These are phyloP conservation scores for Globisporangium paroecandrum DNA, from an alignment of 352 stramenopile genomes.

Conservation along the genomic window DNA sequence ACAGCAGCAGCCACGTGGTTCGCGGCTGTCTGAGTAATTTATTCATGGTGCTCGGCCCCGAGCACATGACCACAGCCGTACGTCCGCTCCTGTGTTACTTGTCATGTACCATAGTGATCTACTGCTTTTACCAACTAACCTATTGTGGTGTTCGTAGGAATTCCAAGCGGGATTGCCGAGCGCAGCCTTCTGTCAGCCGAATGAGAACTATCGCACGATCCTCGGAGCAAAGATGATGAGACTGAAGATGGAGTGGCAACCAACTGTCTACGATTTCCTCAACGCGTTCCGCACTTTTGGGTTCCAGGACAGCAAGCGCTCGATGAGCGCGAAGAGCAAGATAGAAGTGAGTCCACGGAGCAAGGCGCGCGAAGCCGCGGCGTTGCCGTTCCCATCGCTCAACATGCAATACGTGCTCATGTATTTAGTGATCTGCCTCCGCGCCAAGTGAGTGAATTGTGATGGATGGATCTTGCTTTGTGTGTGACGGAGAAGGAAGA, in stretches of 20 bases:
- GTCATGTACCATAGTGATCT: not conserved
- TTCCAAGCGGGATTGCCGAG: slow-evolving; percentile 49
- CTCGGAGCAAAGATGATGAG: slow-evolving; percentile 27
- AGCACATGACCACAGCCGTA: slow-evolving; percentile 10
- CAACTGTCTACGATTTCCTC: slow-evolving; percentile 75
- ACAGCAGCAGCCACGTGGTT: slow-evolving; percentile 62
- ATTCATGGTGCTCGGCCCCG: slow-evolving; percentile 32
- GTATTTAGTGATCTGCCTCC: slow-evolving; percentile 71
- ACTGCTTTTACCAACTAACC: not conserved
- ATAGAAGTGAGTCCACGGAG: slow-evolving; percentile 38
- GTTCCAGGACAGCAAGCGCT: slow-evolving; percentile 81
- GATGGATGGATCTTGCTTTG: slow-evolving; percentile 6
- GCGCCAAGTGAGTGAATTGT: slow-evolving; percentile 36
- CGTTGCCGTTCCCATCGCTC: slow-evolving; percentile 57
- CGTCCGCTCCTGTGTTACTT: not conserved
- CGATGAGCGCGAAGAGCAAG: slow-evolving; percentile 80
- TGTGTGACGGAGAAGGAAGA: not conserved
- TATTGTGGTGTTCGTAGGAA: slow-evolving; percentile 17
- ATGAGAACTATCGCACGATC: slow-evolving; percentile 44
- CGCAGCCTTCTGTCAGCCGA: slow-evolving; percentile 44
- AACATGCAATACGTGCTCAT: slow-evolving; percentile 83
- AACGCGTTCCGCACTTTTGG: slow-evolving; percentile 72
- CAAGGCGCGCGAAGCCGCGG: slow-evolving; percentile 15
- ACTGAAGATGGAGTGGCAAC: slow-evolving; percentile 66
- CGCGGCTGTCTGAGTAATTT: slow-evolving; percentile 74